Conservation (phyloP, 169 alveolate species). For the Plasmodium knowlesi region DNA sequence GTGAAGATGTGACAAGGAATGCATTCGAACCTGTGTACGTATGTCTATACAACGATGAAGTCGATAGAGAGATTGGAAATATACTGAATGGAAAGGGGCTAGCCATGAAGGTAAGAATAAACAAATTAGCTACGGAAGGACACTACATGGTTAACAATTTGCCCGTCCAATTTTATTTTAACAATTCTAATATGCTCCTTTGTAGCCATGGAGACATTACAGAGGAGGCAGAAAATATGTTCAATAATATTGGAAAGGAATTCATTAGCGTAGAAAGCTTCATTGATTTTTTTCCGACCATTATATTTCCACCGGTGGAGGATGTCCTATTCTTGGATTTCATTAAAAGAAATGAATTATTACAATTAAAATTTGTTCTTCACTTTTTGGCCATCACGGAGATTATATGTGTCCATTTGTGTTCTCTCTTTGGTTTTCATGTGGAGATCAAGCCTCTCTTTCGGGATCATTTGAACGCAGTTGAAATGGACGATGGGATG, state of each 20-base stretch:
- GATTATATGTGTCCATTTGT: constrained; percentile 19
- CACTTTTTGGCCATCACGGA: constrained; percentile 55
- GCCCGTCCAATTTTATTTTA: constrained; percentile 10
- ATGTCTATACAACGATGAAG: constrained; percentile 47
- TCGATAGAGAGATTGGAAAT: constrained; percentile 30
- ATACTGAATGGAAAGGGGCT: constrained; percentile 16
- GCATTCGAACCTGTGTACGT: constrained; percentile 43
- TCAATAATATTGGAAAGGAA: neutral
- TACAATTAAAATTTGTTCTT: constrained; percentile 46
- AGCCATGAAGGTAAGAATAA: constrained; percentile 20
- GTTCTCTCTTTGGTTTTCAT: constrained; percentile 17
- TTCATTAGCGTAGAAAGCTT: constrained; percentile 20
- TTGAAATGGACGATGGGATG: constrained; percentile 23
- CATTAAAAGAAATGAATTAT: constrained; percentile 16
- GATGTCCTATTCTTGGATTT: constrained; percentile 13
- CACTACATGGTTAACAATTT: constrained; percentile 17
- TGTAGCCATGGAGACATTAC: constrained; percentile 2
- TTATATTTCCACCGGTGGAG: constrained; percentile 19
- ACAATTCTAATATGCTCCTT: neutral
- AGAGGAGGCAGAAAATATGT: neutral
- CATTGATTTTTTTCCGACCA: constrained; percentile 18
- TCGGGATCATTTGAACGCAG: constrained; percentile 28
- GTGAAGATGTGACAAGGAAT: neutral
- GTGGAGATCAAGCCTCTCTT: neutral
- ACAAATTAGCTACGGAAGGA: constrained; percentile 9